Conservation (phyloP, 2,329 filamentous ascomycete genomes). For the Aspergillus caelatus region DNA sequence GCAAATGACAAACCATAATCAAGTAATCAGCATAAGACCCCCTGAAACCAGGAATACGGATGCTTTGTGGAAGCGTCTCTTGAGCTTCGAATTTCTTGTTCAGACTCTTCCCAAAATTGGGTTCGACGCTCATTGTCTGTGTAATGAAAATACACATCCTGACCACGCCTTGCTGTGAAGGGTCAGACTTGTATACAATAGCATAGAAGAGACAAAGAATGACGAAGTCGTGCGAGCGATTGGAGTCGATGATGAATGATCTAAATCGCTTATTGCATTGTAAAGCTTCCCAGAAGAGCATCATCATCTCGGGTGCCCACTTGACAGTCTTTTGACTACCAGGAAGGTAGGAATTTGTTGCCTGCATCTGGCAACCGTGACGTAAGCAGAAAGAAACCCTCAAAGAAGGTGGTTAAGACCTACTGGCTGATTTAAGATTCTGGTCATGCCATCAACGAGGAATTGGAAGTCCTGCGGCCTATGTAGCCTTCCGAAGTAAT, state of each 20-base stretch:
- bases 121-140: slow-evolving; percentile 91
- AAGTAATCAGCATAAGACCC: slow-evolving; percentile 94
- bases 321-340: slow-evolving; percentile 77
- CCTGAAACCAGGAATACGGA: slow-evolving; percentile 80
- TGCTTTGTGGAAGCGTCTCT: slow-evolving; percentile 79
- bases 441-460: slow-evolving; percentile 89
- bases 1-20: slow-evolving; percentile 64
- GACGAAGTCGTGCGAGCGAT: slow-evolving; percentile 89
- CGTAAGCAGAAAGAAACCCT: slow-evolving; percentile 14
- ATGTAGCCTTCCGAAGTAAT: slow-evolving; percentile 87
- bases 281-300: slow-evolving; percentile 95
- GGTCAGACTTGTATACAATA: slow-evolving; percentile 82
- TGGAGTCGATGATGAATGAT: slow-evolving; percentile 95
- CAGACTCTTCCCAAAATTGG: slow-evolving; percentile 84
- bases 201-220: slow-evolving; percentile 90
- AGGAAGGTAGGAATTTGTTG: slow-evolving; percentile 84
- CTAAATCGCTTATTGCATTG: slow-evolving; percentile 98
- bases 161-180: slow-evolving; percentile 86
- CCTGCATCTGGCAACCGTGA: slow-evolving; percentile 63
- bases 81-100: slow-evolving; percentile 89
- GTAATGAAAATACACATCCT: slow-evolving; percentile 97
- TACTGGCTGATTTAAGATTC: slow-evolving; percentile 84
- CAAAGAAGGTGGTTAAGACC: slow-evolving; percentile 12
- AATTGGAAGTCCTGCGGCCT: slow-evolving; percentile 97
- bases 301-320: slow-evolving; percentile 93